Percentiles rank a stretch among this genome's conserved stretches.
phyloP scores from a whole-genome alignment of 2,329 filamentous ascomycete genomes.

The Nemania sp. region DNA sequence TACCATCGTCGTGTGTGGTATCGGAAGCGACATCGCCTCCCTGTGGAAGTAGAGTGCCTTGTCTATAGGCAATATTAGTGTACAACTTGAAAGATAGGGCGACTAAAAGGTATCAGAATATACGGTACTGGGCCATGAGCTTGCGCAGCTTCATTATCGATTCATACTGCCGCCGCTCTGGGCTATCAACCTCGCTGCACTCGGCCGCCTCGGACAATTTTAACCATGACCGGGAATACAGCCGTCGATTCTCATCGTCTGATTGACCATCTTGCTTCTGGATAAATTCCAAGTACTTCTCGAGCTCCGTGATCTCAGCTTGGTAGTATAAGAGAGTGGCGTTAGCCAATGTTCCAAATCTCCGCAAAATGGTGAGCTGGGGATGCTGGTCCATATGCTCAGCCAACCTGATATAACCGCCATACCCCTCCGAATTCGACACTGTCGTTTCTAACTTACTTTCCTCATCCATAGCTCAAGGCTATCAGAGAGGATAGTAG shows the following conservation, averaged over 20 bases:
- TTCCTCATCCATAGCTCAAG: constrained; percentile 11
- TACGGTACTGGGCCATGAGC: constrained; percentile 36
- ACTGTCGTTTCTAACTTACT: neutral
- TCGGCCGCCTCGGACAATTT: constrained; percentile 14
- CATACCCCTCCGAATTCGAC: constrained; percentile 3
- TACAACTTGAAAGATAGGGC: neutral
- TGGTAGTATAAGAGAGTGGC: constrained; percentile 31
- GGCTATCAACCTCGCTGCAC: neutral
- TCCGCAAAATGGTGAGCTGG: constrained; percentile 32
- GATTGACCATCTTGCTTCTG: constrained; percentile 15
- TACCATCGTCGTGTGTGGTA: constrained; percentile 29
- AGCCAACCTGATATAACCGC: constrained; percentile 31
- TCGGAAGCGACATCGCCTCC: constrained; percentile 14
- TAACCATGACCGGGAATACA: constrained; percentile 12
- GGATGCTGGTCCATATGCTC: constrained; percentile 32
- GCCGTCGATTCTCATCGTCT: neutral
- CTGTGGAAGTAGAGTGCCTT: constrained; percentile 20
- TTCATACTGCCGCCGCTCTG: constrained; percentile 28
- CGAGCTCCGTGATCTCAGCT: constrained; percentile 31
- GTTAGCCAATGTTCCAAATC: constrained; percentile 29
- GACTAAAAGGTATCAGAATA: neutral
- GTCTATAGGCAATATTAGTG: constrained; percentile 16
- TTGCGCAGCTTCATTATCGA: constrained; percentile 35
- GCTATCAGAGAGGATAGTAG: neutral
- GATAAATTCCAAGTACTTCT: constrained; percentile 15